Evolutionary conservation across 2,329 filamentous ascomycete genomes (phyloP).

Genomic region (Nannizzia gypsea): DNA sequence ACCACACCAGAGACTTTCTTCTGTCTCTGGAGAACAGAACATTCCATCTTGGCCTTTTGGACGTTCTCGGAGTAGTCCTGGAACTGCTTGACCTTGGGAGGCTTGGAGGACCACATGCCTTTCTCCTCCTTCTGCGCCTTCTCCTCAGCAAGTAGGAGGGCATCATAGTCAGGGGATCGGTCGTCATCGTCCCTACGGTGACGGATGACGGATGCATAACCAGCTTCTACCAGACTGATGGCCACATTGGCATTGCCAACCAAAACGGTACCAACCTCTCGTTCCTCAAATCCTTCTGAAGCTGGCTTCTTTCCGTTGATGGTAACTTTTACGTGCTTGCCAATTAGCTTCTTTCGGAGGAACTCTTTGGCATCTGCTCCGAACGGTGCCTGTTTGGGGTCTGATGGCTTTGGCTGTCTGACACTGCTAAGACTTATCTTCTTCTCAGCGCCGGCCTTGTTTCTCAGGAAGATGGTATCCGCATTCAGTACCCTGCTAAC

Average conservation of each 20-base stretch:
- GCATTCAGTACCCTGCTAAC: constrained; percentile 79
- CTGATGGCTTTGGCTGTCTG: constrained; percentile 78
- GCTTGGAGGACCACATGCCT: constrained; percentile 89
- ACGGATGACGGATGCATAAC: constrained; percentile 85
- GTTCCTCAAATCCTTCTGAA: constrained; percentile 80
- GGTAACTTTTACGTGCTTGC: constrained; percentile 82
- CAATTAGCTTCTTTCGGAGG: constrained; percentile 82
- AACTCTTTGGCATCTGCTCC: constrained; percentile 93
- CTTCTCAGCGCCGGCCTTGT: constrained; percentile 75
- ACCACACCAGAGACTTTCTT: constrained; percentile 88
- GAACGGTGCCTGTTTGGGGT: constrained; percentile 79
- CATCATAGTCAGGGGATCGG: constrained; percentile 82
- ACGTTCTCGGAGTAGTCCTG: constrained; percentile 83
- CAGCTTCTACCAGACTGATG: constrained; percentile 74
- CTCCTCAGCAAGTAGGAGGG: constrained; percentile 35
- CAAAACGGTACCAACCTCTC: constrained; percentile 82
- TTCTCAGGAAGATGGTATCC: constrained; percentile 77
- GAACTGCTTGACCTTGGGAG: constrained; percentile 69
- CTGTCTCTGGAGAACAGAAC: constrained; percentile 75
- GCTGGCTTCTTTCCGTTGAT: constrained; percentile 87
- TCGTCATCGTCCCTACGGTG: constrained; percentile 93
- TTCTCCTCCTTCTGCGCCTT: constrained; percentile 73
- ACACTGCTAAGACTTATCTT: constrained; percentile 86
- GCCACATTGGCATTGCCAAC: constrained; percentile 79
- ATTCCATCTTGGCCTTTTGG: constrained; percentile 91